Percentiles rank a stretch among this genome's conserved stretches.
These are phyloP conservation scores for Blechomonas ayalai DNA, from an alignment of 208 protist genomes.

Conservation along the genomic window DNA sequence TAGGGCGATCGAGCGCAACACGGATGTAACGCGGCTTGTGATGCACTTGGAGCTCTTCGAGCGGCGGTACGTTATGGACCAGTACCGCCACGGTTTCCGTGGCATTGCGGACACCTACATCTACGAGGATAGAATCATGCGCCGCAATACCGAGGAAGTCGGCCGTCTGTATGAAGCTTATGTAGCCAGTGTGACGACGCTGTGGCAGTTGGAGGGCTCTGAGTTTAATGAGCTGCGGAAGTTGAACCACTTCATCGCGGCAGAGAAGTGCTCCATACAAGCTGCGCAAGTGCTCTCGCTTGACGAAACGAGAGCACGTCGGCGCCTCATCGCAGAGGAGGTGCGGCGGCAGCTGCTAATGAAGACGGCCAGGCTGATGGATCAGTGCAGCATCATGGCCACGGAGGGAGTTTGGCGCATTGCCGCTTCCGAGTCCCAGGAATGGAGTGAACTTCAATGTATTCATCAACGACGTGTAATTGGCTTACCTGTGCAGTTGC, in stretches of 20 bases:
- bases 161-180: slow-evolving; percentile 28
- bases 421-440: too few relatives aligned
- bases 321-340: slow-evolving; percentile 15
- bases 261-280: slow-evolving; percentile 9
- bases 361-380: not conserved
- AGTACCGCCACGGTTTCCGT: slow-evolving; percentile 32
- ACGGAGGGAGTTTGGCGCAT: not conserved
- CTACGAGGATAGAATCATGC: slow-evolving; percentile 1
- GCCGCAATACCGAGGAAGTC: slow-evolving; percentile 5
- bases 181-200: slow-evolving; percentile 11
- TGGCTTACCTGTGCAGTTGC: too few relatives aligned
- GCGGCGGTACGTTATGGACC: slow-evolving; percentile 39
- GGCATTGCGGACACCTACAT: slow-evolving; percentile 14
- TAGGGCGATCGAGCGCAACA: slow-evolving; percentile 18
- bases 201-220: slow-evolving; percentile 34
- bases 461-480: too few relatives aligned
- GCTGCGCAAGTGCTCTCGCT: slow-evolving; percentile 5
- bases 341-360: slow-evolving; percentile 1
- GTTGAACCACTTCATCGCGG: slow-evolving; percentile 14
- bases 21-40: slow-evolving; percentile 24
- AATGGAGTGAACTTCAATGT: too few relatives aligned
- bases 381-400: slow-evolving; percentile 4
- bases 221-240: slow-evolving; percentile 18
- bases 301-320: slow-evolving; percentile 13
- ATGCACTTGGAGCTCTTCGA: slow-evolving; percentile 50